Conservation (phyloP, 2,329 filamentous ascomycete species). For the Cercospora sp. region DNA sequence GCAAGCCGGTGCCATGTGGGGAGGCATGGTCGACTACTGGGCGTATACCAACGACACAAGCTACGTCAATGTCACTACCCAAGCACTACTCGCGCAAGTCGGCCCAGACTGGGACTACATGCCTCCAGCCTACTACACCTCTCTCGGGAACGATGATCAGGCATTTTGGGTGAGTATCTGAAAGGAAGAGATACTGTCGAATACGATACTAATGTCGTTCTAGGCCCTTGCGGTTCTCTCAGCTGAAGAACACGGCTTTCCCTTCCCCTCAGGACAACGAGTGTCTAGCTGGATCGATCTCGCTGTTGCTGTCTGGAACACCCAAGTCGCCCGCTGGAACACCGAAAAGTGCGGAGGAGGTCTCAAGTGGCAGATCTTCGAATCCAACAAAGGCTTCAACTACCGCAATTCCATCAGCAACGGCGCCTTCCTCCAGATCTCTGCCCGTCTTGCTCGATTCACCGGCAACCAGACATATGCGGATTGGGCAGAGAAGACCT, state of each 20-base stretch:
- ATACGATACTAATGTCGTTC: conserved; percentile 52
- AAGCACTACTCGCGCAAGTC: conserved; percentile 46
- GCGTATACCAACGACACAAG: conserved; percentile 48
- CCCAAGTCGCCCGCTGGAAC: conserved; percentile 72
- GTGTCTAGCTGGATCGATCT: conserved; percentile 70
- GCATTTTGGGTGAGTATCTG: conserved; percentile 32
- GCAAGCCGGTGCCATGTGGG: conserved; percentile 46
- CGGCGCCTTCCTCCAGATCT: conserved; percentile 59
- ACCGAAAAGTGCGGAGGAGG: conserved; percentile 66
- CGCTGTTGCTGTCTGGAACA: conserved; percentile 77
- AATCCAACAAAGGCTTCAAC: conserved; percentile 67
- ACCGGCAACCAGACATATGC: conserved; percentile 77
- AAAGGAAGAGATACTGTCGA: not conserved
- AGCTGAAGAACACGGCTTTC: conserved; percentile 74
- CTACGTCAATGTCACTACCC: conserved; percentile 45
- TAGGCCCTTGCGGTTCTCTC: conserved; percentile 82
- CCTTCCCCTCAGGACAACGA: conserved; percentile 56
- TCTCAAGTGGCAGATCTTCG: conserved; percentile 82
- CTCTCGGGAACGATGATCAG: conserved; percentile 57
- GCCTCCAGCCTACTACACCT: conserved; percentile 39
- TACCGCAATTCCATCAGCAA: conserved; percentile 62
- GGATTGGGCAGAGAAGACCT: conserved; percentile 70
- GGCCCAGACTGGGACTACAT: conserved; percentile 47
- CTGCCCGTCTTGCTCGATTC: conserved; percentile 70
- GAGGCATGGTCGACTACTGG: conserved; percentile 46